Base-by-base conservation (phyloP, 192 early-diverging fungal species). In the Gaertneriomyces sp. region DNA sequence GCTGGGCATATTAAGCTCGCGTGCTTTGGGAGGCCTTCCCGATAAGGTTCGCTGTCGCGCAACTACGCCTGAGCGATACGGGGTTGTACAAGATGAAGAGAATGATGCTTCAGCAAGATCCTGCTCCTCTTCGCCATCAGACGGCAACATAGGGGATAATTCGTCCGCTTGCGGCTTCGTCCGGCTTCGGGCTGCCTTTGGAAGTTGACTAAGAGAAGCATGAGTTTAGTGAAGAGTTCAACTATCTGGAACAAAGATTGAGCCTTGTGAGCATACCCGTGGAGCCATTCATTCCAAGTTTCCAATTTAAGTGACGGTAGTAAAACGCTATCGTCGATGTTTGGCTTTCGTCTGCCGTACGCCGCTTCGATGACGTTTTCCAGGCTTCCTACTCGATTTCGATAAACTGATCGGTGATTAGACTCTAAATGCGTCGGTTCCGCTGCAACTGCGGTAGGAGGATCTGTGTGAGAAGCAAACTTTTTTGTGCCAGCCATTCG, bases 231-330 rank as follows among this genome's bases (percentile, higher is more conserved):
- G 20, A 6, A 51, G 49, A 17, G 49, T 51, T 17, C 6, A 6
- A 51, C 0, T 5, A n/a, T 17, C n/a, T 51, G 49, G 20, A n/a
- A 20, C 4, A 6, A 6, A 51, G 4, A 2, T 2, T 33, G 25
- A 33, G 25, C 25, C 25, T 33, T 33, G 25, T 1, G 25, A 51
- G 6, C 49, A 17, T 20, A 51, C 49, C 20, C 20, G 49, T 17
- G 49, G 49, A 51, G n/a, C 49, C 49, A 51, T 4, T 51, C 49
- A 51, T 51, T 51, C 49, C 49, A 51, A 51, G n/a, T 51, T 20
- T 51, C 49, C 5, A 51, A 17, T n/a, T n/a, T 20, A 51, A 51
- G 49, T 17, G 20, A 51, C 5, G 49, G 49, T n/a, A 17, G n/a
- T 51, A 20, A 51, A 20, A 51, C 20, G 0, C n/a, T 17, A 17